Conservation (phyloP, 2,329 filamentous ascomycete species). For the Hawksworthiomyces lignivorus region DNA sequence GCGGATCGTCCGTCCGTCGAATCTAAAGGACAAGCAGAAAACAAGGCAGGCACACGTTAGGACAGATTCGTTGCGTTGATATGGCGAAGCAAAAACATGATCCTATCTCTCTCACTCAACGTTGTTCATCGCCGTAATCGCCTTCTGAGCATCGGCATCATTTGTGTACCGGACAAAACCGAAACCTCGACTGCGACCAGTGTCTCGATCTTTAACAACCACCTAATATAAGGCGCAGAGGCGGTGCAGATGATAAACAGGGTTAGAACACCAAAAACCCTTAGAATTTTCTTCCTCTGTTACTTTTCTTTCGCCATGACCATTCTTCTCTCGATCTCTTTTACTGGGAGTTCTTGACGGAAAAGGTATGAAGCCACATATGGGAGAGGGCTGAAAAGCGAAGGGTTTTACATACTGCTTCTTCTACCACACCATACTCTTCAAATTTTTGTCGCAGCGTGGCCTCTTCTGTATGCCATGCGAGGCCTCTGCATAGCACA, state of each 20-base stretch:
- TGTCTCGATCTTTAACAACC: conserved; percentile 96
- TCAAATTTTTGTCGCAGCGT: conserved; percentile 87
- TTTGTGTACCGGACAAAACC: conserved; percentile 87
- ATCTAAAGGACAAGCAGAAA: conserved; percentile 43
- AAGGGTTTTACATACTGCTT: conserved; percentile 68
- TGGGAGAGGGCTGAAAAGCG: neutral
- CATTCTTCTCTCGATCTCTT: too few relatives aligned
- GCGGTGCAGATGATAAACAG: neutral
- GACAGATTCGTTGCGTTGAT: conserved; percentile 4
- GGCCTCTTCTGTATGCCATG: conserved; percentile 93
- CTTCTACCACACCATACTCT: conserved; percentile 82
- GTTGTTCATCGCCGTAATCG: conserved; percentile 77
- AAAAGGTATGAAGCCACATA: neutral
- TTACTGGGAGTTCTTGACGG: too few relatives aligned
- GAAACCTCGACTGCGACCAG: conserved; percentile 91
- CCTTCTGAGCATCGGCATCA: conserved; percentile 67
- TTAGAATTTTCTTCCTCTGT: neutral
- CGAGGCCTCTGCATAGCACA: conserved; percentile 65
- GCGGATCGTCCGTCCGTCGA: conserved; percentile 88
- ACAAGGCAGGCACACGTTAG: conserved; percentile 12
- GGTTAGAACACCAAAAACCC: conserved; percentile 12
- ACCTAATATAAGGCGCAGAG: conserved; percentile 47
- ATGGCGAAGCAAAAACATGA: neutral
- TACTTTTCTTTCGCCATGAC: neutral
- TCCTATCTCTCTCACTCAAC: conserved; percentile 60